phyloP scores from a whole-genome alignment of 352 stramenopile species.

The Blastocystis sp. region DNA sequence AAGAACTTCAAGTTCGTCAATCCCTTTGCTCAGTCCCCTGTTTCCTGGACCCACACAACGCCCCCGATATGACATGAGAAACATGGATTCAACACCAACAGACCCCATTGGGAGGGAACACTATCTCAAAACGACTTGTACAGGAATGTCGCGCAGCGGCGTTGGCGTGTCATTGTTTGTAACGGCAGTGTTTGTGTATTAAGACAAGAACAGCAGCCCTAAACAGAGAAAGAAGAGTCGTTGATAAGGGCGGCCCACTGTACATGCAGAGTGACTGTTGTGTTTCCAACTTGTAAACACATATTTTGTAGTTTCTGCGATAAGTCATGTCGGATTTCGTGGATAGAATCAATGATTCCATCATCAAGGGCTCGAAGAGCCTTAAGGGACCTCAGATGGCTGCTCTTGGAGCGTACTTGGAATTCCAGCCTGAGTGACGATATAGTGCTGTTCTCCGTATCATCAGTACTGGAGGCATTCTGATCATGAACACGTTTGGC shows the following conservation, averaged over 20 bases:
- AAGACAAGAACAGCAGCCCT: neutral
- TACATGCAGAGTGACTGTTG: neutral
- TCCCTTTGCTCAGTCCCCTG: neutral
- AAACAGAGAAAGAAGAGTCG: neutral
- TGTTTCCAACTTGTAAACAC: constrained; percentile 4
- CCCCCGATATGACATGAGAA: too few species aligned
- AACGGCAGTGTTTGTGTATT: too few species aligned
- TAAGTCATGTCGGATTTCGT: constrained; percentile 3
- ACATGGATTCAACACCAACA: too few species aligned
- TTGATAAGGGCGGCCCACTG: neutral
- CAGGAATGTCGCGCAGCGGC: neutral
- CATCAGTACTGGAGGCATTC: constrained; percentile 25
- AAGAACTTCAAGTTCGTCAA: constrained; percentile 17
- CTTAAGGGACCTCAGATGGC: constrained; percentile 26
- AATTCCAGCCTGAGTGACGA: neutral
- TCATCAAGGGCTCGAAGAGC: constrained; percentile 33
- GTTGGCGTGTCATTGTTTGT: neutral
- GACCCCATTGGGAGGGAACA: too few species aligned
- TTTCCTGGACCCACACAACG: constrained; percentile 1
- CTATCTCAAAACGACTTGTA: neutral
- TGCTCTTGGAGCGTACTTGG: constrained; percentile 3
- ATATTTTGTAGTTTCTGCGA: neutral
- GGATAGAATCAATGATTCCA: constrained; percentile 37
- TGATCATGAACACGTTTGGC: neutral
- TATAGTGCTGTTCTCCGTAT: constrained; percentile 14